A percentile compares a stretch with the other conserved stretches of the same genome.
Evolutionary conservation across 2,329 filamentous ascomycete species (phyloP).

Genomic region (Fusarium liriodendri): DNA sequence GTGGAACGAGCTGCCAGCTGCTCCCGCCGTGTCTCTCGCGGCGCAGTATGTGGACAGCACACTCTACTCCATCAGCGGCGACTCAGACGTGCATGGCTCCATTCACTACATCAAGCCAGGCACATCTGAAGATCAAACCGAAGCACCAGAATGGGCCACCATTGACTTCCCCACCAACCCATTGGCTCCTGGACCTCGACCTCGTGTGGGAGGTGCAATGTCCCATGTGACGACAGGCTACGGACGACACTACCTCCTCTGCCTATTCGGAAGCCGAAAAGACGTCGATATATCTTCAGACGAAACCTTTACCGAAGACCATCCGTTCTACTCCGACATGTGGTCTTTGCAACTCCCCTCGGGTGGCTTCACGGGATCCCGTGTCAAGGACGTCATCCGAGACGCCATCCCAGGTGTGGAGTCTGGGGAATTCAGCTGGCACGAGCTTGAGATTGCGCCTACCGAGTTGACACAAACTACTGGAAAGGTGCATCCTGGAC

Average conservation of each 20-base stretch:
- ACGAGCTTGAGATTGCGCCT: slow-evolving; percentile 33
- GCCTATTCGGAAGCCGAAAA: slow-evolving; percentile 33
- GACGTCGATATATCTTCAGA: slow-evolving; percentile 14
- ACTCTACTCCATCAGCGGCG: slow-evolving; percentile 29
- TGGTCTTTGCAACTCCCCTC: slow-evolving; percentile 35
- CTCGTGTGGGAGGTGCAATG: slow-evolving; percentile 29
- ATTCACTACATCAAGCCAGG: slow-evolving; percentile 24
- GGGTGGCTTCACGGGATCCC: slow-evolving; percentile 13
- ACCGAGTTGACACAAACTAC: slow-evolving; percentile 28
- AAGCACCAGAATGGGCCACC: slow-evolving; percentile 13
- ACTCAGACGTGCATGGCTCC: slow-evolving; percentile 26
- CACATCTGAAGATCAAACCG: background rate
- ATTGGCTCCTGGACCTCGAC: slow-evolving; percentile 23
- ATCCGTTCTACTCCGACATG: slow-evolving; percentile 34
- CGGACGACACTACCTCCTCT: slow-evolving; percentile 28
- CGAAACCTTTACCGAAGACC: slow-evolving; percentile 17
- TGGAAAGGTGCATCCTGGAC: slow-evolving; percentile 36
- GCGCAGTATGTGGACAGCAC: slow-evolving; percentile 30
- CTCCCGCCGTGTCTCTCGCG: slow-evolving; percentile 6
- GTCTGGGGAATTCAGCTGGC: slow-evolving; percentile 32
- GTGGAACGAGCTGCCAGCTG: slow-evolving; percentile 25
- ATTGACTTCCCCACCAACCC: slow-evolving; percentile 33
- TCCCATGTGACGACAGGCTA: slow-evolving; percentile 22
- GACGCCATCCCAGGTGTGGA: slow-evolving; percentile 17
- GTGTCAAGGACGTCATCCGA: slow-evolving; percentile 25